Conservation (phyloP, 495 filamentous ascomycete genomes). For the Recurvomyces mirabilis region DNA sequence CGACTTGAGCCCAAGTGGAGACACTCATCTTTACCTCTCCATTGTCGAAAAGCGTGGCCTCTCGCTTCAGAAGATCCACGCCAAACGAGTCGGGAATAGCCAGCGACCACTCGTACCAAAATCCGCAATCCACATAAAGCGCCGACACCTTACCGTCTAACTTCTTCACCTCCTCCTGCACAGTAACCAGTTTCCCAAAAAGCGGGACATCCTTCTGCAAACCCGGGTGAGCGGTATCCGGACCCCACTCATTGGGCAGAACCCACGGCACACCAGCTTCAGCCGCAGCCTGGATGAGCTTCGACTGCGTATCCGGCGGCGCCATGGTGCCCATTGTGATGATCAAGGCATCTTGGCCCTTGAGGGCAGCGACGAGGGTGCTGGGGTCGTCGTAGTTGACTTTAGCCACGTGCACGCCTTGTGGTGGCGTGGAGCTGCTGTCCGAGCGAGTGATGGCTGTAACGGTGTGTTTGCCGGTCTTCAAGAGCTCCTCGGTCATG, state of each 20-base stretch:
- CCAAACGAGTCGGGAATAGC: conserved; percentile 31
- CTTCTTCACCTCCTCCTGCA: conserved; percentile 29
- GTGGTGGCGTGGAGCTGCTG: conserved; percentile 32
- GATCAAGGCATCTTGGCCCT: conserved; percentile 47
- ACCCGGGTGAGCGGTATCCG: background rate
- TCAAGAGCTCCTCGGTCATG: conserved; percentile 32
- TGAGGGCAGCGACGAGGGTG: conserved; percentile 36
- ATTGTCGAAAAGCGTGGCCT: conserved; percentile 39
- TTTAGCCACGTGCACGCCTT: conserved; percentile 32
- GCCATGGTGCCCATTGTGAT: conserved; percentile 42
- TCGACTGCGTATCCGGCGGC: conserved; percentile 27
- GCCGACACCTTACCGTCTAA: background rate
- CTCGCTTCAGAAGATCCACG: conserved; percentile 34
- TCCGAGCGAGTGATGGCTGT: conserved; percentile 43
- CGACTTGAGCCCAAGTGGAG: conserved; percentile 36
- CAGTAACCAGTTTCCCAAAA: background rate
- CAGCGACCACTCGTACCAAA: conserved; percentile 46
- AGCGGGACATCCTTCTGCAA: background rate
- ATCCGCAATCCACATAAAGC: conserved; percentile 23
- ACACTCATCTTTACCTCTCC: conserved; percentile 33
- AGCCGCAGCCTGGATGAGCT: conserved; percentile 48
- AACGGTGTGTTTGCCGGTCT: conserved; percentile 41
- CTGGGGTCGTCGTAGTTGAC: conserved; percentile 37
- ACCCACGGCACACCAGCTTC: conserved; percentile 50
- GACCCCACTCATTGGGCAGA: conserved; percentile 42